Percentiles rank a stretch among this genome's conserved stretches.
These are phyloP conservation scores for Orbilia brochopaga DNA, from an alignment of 2,329 filamentous ascomycete species.

Conservation along the genomic window DNA sequence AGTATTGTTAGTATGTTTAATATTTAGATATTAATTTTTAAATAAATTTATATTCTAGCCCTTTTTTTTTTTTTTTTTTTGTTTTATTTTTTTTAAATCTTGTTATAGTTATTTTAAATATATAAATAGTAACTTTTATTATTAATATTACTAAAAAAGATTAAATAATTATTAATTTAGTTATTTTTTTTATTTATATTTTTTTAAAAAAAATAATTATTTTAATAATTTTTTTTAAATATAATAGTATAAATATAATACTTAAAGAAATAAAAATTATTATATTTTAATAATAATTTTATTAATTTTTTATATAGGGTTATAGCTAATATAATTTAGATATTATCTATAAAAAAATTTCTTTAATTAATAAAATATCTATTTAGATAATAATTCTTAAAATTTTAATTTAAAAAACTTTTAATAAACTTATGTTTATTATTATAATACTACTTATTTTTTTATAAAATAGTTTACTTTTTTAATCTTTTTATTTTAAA, in stretches of 20 bases:
- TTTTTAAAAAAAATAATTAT: neutral
- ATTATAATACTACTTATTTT: slow-evolving; percentile 8
- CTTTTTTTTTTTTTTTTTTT: no score
- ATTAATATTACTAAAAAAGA: neutral
- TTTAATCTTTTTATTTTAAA: no score
- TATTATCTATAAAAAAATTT: slow-evolving; percentile 9
- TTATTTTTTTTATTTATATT: slow-evolving; percentile 3
- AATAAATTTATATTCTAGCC: no score
- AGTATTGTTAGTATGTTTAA: no score
- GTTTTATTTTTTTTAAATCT: no score
- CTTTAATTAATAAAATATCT: neutral
- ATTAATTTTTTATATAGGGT: slow-evolving; percentile 14
- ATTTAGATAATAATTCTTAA: slow-evolving; percentile 8
- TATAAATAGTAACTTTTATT: neutral
- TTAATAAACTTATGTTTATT: slow-evolving; percentile 9
- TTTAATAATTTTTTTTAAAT: neutral
- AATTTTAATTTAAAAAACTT: slow-evolving; percentile 1
- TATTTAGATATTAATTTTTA: no score
- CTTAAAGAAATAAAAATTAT: slow-evolving; percentile 10
- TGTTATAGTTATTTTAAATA: no score
- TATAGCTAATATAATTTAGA: neutral
- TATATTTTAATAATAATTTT: slow-evolving; percentile 8
- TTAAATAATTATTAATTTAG: neutral
- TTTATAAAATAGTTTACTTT: no score
- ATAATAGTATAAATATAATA: slow-evolving; percentile 5